These are phyloP conservation scores for Rachicladosporium sp. DNA, from an alignment of 2,329 filamentous ascomycete genomes.

Conservation along the genomic window DNA sequence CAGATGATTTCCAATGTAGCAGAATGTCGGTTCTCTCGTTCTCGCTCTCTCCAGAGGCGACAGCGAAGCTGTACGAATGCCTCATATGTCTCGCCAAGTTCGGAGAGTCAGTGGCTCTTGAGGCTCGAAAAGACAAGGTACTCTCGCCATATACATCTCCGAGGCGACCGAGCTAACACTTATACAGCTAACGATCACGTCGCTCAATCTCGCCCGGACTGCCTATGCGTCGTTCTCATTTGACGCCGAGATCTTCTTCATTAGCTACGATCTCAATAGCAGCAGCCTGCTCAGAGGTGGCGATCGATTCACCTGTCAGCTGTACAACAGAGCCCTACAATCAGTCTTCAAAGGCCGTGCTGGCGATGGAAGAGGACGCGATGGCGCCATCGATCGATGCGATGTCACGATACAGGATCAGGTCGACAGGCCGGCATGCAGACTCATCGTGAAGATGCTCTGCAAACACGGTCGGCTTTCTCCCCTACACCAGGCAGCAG, in stretches of 20 bases:
- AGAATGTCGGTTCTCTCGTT: conserved; percentile 45
- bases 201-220: conserved; percentile 68
- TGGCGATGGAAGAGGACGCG: conserved; percentile 51
- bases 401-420: conserved; percentile 64
- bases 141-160: conserved; percentile 2
- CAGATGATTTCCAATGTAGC: no score
- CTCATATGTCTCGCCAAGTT: conserved; percentile 67
- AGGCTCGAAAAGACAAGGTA: conserved; percentile 58
- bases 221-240: conserved; percentile 65
- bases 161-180: no score
- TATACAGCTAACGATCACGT: conserved; percentile 52
- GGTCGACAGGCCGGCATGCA: conserved; percentile 53
- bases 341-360: conserved; percentile 62
- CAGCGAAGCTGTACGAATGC: conserved; percentile 58
- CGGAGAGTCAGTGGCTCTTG: conserved; percentile 65
- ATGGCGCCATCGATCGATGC: conserved; percentile 60
- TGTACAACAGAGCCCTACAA: conserved; percentile 57
- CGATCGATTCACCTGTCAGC: conserved; percentile 56
- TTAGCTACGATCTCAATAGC: conserved; percentile 51
- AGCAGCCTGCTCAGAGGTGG: conserved; percentile 9
- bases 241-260: conserved; percentile 56
- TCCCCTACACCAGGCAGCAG: background rate
- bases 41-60: conserved; percentile 60
- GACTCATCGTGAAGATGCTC: conserved; percentile 60
- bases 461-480: conserved; percentile 51